Base-by-base conservation (phyloP, 441 rosid genomes). In the Flueggea neowawraea region DNA sequence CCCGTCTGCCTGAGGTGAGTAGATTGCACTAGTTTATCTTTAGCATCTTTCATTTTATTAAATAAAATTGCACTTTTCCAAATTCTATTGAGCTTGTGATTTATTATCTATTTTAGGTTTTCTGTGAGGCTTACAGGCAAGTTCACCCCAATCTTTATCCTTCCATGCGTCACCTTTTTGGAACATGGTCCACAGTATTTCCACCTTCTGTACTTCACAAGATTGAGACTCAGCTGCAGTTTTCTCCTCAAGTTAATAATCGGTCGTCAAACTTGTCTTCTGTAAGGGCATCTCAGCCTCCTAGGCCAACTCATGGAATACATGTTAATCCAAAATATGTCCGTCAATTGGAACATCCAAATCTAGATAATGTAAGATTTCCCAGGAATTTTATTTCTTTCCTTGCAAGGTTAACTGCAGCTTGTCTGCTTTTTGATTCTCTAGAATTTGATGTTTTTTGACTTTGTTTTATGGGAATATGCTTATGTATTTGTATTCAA, bases 281-380 rank as follows among this genome's bases (percentile, higher is more conserved):
- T 32, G 36, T 77, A 45, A 83, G 75, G 69, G 76, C 82, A 69
- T 81, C 99, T 51, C 93, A 84, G 64, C 79, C 99, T 1, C 70
- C 89, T 65, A 84, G 88, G 63, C 90, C 95, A 66, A 62, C 86
- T 15, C 87, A 87, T 78, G 90, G 95, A 70, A 91, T 95, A 71
- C 98, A 95, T 84, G 98, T 95, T 70, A 95, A 95, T 73, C 98
- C 99, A 11, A 95, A 90, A 73, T 95, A 95, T 58, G 69, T 90
- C 58, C 88, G 93, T 63, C 96, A 86, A 78, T 62, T 88, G 76
- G 96, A 95, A n/a, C 85, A 83, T 58, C 69, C 89, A 60, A 72
- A 78, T 44, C 70, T 77, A 5, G 89, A 95, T 65, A 85, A 53
- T 83, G 99, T 95, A 85, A 84, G 96, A 54, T 60, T 72, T 70